Percentiles rank a stretch among this genome's conserved stretches.
Evolutionary conservation across 2,329 filamentous ascomycete genomes (phyloP).

Genomic region (Fusarium kyushuense): DNA sequence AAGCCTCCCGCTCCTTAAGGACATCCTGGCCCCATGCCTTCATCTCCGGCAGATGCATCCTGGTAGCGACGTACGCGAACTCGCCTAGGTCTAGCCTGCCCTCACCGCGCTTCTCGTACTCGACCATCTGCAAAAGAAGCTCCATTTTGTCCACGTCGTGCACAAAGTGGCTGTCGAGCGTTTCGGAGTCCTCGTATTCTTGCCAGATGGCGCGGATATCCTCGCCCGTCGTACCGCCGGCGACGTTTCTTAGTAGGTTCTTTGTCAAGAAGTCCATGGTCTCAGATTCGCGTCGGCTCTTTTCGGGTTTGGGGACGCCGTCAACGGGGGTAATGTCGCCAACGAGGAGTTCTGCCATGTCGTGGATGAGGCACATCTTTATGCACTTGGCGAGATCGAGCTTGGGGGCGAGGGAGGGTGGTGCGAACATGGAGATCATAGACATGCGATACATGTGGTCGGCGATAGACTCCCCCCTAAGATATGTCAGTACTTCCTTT

Average conservation of each 20-base stretch:
- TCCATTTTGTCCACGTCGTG: constrained; percentile 99
- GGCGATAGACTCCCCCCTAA: constrained; percentile 86
- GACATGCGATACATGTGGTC: constrained; percentile 99
- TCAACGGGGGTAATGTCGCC: constrained; percentile 98
- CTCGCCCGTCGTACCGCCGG: constrained; percentile 74
- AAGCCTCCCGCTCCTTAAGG: constrained; percentile 77
- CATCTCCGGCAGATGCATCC: constrained; percentile 81
- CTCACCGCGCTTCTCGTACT: constrained; percentile 84
- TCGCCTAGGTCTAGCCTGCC: constrained; percentile 82
- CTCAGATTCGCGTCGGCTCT: constrained; percentile 84
- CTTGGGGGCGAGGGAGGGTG: constrained; percentile 74
- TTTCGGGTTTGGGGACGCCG: constrained; percentile 85
- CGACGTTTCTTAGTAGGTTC: constrained; percentile 77
- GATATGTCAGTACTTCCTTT: too few species aligned
- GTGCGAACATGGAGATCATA: constrained; percentile 92
- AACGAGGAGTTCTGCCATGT: constrained; percentile 96
- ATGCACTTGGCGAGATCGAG: constrained; percentile 87
- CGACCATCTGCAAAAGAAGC: constrained; percentile 92
- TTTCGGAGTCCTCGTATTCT: constrained; percentile 92
- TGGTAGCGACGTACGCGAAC: constrained; percentile 82
- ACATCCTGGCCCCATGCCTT: constrained; percentile 83
- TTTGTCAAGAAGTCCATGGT: constrained; percentile 93
- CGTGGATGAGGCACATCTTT: constrained; percentile 95
- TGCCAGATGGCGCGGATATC: constrained; percentile 88
- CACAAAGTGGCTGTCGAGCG: constrained; percentile 87